Evolutionary conservation across 164 flowering plant genomes (phyloP).

Genomic region (Akebia trifoliata): DNA sequence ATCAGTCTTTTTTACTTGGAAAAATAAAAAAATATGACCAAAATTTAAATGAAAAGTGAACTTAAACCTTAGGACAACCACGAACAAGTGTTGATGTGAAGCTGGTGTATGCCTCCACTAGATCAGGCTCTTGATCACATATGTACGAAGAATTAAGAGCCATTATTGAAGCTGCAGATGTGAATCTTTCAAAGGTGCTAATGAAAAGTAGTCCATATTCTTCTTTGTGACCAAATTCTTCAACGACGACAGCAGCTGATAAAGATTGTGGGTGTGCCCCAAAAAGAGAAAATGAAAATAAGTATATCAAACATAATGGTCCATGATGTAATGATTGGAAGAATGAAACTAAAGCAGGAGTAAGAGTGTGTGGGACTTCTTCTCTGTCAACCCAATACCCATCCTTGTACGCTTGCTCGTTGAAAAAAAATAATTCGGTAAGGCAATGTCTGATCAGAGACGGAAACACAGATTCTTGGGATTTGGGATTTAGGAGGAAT

Average conservation of each 20-base stretch:
- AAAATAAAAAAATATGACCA: not conserved
- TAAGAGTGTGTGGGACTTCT: no score
- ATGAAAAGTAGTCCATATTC: slow-evolving; percentile 76
- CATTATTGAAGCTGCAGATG: slow-evolving; percentile 68
- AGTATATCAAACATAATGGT: no score
- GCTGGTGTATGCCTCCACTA: slow-evolving; percentile 85
- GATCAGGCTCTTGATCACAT: slow-evolving; percentile 98
- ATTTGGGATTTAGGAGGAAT: no score
- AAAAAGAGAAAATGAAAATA: slow-evolving; percentile 9
- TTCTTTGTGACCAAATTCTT: slow-evolving; percentile 89
- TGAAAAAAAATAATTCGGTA: no score
- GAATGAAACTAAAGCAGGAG: no score
- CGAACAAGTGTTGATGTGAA: slow-evolving; percentile 73
- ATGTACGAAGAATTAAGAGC: slow-evolving; percentile 90
- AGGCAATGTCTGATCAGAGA: no score
- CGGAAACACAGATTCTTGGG: no score
- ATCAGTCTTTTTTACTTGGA: not conserved
- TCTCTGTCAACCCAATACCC: no score
- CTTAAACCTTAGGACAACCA: slow-evolving; percentile 60
- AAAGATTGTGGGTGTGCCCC: slow-evolving; percentile 8
- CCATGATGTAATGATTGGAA: no score
- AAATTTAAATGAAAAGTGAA: slow-evolving; percentile 3
- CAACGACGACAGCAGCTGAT: slow-evolving; percentile 75
- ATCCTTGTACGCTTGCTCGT: no score
- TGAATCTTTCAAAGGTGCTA: slow-evolving; percentile 74